Conservation (phyloP, 2,329 filamentous ascomycete genomes). For the Aspergillus aculeatinus region DNA sequence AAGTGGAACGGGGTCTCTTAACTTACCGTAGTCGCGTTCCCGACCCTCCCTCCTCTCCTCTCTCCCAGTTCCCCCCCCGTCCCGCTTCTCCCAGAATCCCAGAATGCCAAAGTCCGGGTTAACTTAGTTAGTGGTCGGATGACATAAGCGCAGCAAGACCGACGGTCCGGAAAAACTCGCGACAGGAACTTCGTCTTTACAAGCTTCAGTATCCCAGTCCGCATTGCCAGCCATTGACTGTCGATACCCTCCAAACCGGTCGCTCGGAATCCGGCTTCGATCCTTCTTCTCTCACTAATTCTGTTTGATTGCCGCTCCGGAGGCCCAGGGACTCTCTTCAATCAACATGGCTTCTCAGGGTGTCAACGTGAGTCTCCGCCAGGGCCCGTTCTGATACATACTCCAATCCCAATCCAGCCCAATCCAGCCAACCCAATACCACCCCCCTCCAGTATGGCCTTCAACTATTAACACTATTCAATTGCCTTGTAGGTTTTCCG, state of each 20-base stretch:
- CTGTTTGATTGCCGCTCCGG: conserved; percentile 44
- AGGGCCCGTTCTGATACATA: conserved; percentile 20
- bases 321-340: conserved; percentile 37
- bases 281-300: conserved; percentile 33
- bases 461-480: conserved; percentile 16
- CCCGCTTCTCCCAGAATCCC: conserved; percentile 11
- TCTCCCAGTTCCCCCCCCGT: conserved; percentile 3
- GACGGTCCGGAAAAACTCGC: conserved; percentile 45
- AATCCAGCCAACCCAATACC: neutral
- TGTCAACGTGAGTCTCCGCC: conserved; percentile 59
- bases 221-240: conserved; percentile 40
- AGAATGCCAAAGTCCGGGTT: conserved; percentile 6
- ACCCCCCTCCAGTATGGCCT: neutral
- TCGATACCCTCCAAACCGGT: conserved; percentile 34
- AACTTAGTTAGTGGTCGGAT: conserved; percentile 23
- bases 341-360: conserved; percentile 64
- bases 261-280: conserved; percentile 29
- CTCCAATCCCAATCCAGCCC: conserved; percentile 5
- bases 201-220: conserved; percentile 24
- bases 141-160: conserved; percentile 40
- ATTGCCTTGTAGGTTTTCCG: conserved; percentile 73
- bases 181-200: conserved; percentile 40
- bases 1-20: too few relatives aligned
- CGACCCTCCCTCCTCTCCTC: neutral
- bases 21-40: neutral